Percentiles rank a stretch among this genome's conserved stretches.
Conservation (phyloP, 2,329 filamentous ascomycete species). For the Cytospora schulzeri region DNA sequence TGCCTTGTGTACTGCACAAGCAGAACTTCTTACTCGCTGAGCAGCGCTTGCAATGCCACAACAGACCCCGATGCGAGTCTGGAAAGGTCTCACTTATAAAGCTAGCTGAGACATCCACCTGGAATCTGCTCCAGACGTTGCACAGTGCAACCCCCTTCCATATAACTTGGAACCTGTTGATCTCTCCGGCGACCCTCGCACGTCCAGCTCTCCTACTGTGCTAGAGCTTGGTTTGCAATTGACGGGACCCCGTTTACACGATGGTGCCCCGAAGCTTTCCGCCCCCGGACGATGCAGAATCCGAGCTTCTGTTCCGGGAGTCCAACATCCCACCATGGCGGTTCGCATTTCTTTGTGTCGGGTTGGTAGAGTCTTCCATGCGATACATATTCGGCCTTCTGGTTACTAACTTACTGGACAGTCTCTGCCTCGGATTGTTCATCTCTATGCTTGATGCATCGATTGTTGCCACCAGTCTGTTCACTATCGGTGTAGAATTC, state of each 20-base stretch:
- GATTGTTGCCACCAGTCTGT: constrained; percentile 61
- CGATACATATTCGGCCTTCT: background rate
- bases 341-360: constrained; percentile 40
- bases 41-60: constrained; percentile 5
- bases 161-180: constrained; percentile 18
- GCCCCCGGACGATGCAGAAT: background rate
- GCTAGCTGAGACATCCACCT: constrained; percentile 14
- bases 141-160: constrained; percentile 20
- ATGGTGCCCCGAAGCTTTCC: constrained; percentile 9
- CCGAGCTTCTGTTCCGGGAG: constrained; percentile 19
- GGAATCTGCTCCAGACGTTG: constrained; percentile 5
- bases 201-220: background rate
- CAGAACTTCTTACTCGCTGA: background rate
- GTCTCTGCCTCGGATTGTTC: constrained; percentile 55
- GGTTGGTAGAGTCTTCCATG: constrained; percentile 31
- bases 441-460: constrained; percentile 62
- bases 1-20: constrained; percentile 12
- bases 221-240: background rate
- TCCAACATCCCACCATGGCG: constrained; percentile 35
- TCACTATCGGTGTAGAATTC: constrained; percentile 57
- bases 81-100: constrained; percentile 20
- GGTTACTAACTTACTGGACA: constrained; percentile 32
- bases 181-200: constrained; percentile 1
- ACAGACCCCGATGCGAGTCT: constrained; percentile 4
- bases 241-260: background rate